phyloP scores from a whole-genome alignment of 1,139 yeast species.

The Geotrichum phurueaensis region DNA sequence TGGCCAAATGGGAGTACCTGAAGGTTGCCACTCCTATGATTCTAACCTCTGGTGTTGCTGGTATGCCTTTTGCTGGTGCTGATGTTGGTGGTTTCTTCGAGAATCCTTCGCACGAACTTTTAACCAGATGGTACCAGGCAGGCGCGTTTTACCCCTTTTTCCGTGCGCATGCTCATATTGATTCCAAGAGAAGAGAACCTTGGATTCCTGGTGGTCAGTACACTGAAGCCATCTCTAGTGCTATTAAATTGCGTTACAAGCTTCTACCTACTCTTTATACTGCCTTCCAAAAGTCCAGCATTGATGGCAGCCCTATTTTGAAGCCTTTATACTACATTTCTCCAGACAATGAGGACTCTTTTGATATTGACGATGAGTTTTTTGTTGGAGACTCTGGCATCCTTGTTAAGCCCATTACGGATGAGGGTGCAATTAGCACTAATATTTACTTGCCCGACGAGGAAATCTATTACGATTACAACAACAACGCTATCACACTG shows the following conservation, averaged over 20 bases:
- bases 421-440: constrained; percentile 44
- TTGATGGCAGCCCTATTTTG: constrained; percentile 62
- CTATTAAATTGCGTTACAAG: constrained; percentile 65
- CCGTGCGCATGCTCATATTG: constrained; percentile 94
- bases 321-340: constrained; percentile 67
- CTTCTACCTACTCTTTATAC: constrained; percentile 78
- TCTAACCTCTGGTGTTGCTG: constrained; percentile 71
- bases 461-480: constrained; percentile 49
- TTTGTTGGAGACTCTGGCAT: constrained; percentile 69
- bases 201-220: constrained; percentile 77
- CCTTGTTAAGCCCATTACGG: constrained; percentile 75
- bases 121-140: constrained; percentile 91
- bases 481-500: constrained; percentile 40
- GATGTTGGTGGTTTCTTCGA: constrained; percentile 98
- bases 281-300: constrained; percentile 60
- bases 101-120: constrained; percentile 71
- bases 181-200: constrained; percentile 87
- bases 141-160: constrained; percentile 96
- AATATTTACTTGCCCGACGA: constrained; percentile 60
- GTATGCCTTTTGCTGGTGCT: constrained; percentile 92
- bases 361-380: constrained; percentile 74
- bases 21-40: constrained; percentile 80
- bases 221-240: constrained; percentile 60
- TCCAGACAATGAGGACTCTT: constrained; percentile 48
- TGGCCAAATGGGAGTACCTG: constrained; percentile 86